Evolutionary conservation across 1,139 yeast species (phyloP).

Genomic region (Yamadazyma aaseri): DNA sequence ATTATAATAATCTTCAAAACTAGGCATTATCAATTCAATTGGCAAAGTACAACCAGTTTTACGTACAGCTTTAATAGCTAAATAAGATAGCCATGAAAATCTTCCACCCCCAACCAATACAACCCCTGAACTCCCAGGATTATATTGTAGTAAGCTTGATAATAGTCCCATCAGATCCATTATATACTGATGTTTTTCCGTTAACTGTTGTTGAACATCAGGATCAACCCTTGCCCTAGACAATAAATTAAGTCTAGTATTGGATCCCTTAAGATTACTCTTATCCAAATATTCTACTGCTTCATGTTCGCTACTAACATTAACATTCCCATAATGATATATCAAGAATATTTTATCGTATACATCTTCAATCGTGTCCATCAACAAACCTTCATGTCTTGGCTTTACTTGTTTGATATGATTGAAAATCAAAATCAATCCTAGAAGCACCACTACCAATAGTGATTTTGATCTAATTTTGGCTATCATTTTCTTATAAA

Average conservation of each 20-base stretch:
- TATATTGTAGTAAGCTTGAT: constrained; percentile 19
- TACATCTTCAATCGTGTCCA: not conserved
- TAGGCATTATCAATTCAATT: constrained; percentile 34
- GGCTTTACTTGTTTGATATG: not conserved
- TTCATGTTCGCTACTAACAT: not conserved
- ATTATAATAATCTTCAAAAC: constrained; percentile 23
- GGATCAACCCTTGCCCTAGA: constrained; percentile 1
- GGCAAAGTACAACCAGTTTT: constrained; percentile 33
- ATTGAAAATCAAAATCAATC: not conserved
- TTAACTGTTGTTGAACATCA: not conserved
- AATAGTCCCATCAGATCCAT: not conserved
- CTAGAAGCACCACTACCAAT: not conserved
- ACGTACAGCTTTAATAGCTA: constrained; percentile 28
- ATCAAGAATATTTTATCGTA: not conserved
- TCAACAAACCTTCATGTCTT: not conserved
- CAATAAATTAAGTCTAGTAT: not conserved
- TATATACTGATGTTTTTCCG: constrained; percentile 2
- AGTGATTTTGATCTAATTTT: not conserved
- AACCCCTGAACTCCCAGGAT: constrained; percentile 25
- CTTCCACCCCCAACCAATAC: constrained; percentile 37
- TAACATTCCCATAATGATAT: not conserved
- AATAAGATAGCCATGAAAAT: constrained; percentile 36
- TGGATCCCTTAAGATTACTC: constrained; percentile 1
- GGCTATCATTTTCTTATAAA: not conserved
- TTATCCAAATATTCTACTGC: constrained; percentile 2